Base-by-base conservation (phyloP, 768 basidiomycete species). In the Rhodosporidiobolus sp. region DNA sequence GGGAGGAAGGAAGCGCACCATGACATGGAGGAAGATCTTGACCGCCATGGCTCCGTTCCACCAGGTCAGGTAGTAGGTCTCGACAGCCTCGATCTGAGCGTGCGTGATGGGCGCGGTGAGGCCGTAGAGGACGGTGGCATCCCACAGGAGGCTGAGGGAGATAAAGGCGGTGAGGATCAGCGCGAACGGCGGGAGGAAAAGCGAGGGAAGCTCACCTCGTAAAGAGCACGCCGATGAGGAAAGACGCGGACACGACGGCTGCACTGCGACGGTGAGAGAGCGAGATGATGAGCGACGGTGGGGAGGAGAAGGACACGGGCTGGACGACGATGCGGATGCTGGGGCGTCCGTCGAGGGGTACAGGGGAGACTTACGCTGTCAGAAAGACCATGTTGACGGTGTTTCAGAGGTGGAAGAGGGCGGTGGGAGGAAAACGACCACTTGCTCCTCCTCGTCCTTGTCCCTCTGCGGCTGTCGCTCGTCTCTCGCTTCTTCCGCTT, bases 1-100 rank as follows among this genome's bases (percentile, higher is more conserved):
- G 65, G 6, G 43, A 26, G n/a, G 22, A 10, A 9, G 20, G 4
- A 1, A 11, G 28, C 70, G 55, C 52, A 76, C 71, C 35, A 68
- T 62, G 54, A 73, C 48, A 63, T 76, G 75, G 5, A 76, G 38
- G 58, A 73, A 70, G 58, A 71, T 62, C 69, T 76, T 76, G 63
- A 76, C 72, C 1, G 75, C 69, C 66, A 67, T 65, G 0, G 72
- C 69, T 28, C 72, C 75, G 50, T 73, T 66, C 72, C 72, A 76
- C 75, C 75, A 76, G 0, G 69, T 76, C 34, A 76, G 38, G 49
- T 76, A 76, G 67, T 76, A 76, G 26, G 49, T 24, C 63, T 76
- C 75, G 49, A 73, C 63, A 5, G 54, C 60, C 34, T 58, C 66
- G 30, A 76, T 58, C 11, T 32, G 46, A 17, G n/a, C 34, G 32